These are phyloP conservation scores for Thymus mandschuricus DNA, from an alignment of 257 asterid genomes.

Conservation along the genomic window DNA sequence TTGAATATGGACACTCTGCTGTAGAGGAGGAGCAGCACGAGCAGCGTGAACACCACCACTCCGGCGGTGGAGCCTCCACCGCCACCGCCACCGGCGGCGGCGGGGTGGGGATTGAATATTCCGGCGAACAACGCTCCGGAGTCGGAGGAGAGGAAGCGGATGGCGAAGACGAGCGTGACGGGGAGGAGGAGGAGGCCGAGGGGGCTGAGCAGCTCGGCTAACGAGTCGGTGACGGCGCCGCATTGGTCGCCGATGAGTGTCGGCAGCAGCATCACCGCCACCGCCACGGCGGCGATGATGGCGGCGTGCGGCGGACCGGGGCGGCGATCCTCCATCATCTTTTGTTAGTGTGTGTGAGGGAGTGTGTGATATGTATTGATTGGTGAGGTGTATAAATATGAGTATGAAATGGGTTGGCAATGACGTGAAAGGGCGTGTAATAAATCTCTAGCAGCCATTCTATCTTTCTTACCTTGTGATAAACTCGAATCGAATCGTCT, in stretches of 20 bases:
- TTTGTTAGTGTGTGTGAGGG: not conserved
- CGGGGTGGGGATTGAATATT: conserved; percentile 59
- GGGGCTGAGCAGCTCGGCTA: conserved; percentile 65
- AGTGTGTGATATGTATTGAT: not conserved
- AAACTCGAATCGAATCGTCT: too few relatives aligned
- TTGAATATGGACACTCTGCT: conserved; percentile 56
- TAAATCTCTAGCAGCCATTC: not conserved
- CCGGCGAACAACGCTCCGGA: conserved; percentile 47
- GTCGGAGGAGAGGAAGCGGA: conserved; percentile 67
- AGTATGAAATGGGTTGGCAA: not conserved
- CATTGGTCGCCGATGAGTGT: conserved; percentile 54
- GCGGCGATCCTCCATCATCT: conserved; percentile 58
- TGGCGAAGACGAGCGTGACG: conserved; percentile 51
- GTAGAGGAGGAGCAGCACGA: conserved; percentile 56
- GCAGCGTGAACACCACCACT: conserved; percentile 49
- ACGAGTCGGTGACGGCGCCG: conserved; percentile 54
- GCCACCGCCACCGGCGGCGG: conserved; percentile 39
- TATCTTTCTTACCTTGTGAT: too few relatives aligned
- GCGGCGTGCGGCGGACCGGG: conserved; percentile 65
- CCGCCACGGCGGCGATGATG: conserved; percentile 55
- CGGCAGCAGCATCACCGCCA: conserved; percentile 45
- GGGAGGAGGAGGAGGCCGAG: conserved; percentile 66
- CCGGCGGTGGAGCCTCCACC: conserved; percentile 69
- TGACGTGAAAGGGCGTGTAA: not conserved
- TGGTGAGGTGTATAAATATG: not conserved